Evolutionary conservation across 169 alveolate genomes (phyloP).

Genomic region (Eimeria tenella): DNA sequence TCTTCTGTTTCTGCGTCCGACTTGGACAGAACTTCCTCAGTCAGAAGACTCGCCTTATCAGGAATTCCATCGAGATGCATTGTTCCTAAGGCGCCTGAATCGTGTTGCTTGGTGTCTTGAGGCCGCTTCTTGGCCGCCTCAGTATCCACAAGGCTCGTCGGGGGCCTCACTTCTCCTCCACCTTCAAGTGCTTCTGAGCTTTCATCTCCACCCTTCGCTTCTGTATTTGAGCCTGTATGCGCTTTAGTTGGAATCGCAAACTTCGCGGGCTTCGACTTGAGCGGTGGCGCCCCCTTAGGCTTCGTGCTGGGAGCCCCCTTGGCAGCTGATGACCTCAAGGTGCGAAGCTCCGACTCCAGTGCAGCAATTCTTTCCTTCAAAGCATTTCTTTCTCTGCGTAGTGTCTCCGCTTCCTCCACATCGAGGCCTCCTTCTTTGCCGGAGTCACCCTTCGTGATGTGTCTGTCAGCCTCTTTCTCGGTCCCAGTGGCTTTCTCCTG

Average conservation of each 20-base stretch:
- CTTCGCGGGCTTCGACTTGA: slow-evolving; percentile 11
- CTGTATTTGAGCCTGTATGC: background rate
- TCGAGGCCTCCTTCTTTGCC: background rate
- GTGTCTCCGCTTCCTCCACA: background rate
- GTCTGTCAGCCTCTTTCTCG: background rate
- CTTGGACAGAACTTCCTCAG: slow-evolving; percentile 61
- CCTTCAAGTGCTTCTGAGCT: background rate
- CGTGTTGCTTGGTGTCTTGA: background rate
- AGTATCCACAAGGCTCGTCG: background rate
- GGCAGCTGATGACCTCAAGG: background rate
- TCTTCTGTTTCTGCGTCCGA: slow-evolving; percentile 70
- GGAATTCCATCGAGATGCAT: background rate
- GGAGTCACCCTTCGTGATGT: background rate
- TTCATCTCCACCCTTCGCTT: background rate
- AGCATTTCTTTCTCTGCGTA: slow-evolving; percentile 53
- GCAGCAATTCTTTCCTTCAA: slow-evolving; percentile 47
- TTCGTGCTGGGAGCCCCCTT: background rate
- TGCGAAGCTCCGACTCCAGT: slow-evolving; percentile 30
- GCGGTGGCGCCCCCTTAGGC: slow-evolving; percentile 6
- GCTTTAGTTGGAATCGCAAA: slow-evolving; percentile 3
- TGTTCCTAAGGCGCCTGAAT: background rate
- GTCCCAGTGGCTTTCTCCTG: background rate
- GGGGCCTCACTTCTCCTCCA: background rate
- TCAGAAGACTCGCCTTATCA: slow-evolving; percentile 42
- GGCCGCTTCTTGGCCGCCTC: background rate